phyloP scores from a whole-genome alignment of 805 yeast species.

The Jamesozyma spencerorum region DNA sequence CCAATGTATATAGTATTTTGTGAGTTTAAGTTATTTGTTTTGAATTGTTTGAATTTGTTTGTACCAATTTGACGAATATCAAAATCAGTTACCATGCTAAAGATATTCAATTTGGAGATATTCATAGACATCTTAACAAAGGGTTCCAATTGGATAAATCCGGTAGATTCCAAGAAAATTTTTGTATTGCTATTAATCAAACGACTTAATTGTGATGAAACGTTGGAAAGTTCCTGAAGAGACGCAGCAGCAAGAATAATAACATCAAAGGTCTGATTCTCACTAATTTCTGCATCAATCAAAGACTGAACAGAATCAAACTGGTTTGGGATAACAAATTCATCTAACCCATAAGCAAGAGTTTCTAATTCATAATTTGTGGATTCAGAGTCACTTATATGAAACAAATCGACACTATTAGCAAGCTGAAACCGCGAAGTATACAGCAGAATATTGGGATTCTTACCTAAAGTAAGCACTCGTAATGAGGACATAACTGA shows the following conservation, averaged over 20 bases:
- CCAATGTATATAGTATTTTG: conserved; percentile 40
- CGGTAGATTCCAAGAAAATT: conserved; percentile 58
- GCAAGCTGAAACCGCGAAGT: conserved; percentile 29
- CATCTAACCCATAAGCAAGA: conserved; percentile 21
- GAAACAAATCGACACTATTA: conserved; percentile 28
- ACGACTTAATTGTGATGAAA: conserved; percentile 33
- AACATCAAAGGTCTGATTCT: conserved; percentile 32
- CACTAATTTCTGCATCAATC: conserved; percentile 3
- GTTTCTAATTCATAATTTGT: conserved; percentile 20
- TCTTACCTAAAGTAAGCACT: conserved; percentile 25
- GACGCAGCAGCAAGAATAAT: conserved; percentile 41
- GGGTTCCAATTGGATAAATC: conserved; percentile 64
- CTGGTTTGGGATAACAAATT: conserved; percentile 18
- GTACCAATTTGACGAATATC: conserved; percentile 40
- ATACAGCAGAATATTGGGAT: conserved; percentile 25
- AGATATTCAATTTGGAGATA: conserved; percentile 32
- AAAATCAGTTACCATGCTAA: conserved; percentile 54
- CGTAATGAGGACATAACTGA: conserved; percentile 17
- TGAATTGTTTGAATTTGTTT: conserved; percentile 28
- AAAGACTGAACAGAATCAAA: conserved; percentile 21
- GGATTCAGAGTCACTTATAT: conserved; percentile 23
- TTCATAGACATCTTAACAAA: conserved; percentile 43
- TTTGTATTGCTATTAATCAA: conserved; percentile 38
- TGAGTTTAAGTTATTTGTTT: conserved; percentile 25
- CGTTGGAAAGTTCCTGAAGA: conserved; percentile 41